Evolutionary conservation across 495 filamentous ascomycete genomes (phyloP), one percentile per base, ranked within the genome.

Genomic region (Hypoxylon intermedium): DNA sequence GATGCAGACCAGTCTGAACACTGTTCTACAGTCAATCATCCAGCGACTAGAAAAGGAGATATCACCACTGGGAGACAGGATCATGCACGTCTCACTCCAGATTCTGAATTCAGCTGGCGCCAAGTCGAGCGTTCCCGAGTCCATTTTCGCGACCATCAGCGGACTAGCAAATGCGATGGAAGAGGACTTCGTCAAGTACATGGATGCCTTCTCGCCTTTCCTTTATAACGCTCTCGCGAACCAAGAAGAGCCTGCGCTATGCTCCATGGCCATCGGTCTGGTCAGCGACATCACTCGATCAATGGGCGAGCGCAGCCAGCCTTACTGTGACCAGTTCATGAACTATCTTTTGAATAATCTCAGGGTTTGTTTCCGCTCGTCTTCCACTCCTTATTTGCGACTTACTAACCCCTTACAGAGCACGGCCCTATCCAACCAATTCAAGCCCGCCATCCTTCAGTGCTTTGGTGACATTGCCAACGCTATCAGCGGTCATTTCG

Each of bases 381-480:
- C 23, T 52, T 23, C 5, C 37, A 45, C 21, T 24, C 20, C 34
- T 31, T 9, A 9, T 46, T 48, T 23, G 30, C 45, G 9, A 11
- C 64, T 42, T 13, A 26, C 68, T 76, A 71, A 77, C 74, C 37
- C 56, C 12, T 58, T 55, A 28, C 60, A 87, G 82, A 87, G 83
- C 75, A 82, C 84, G 43, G 79, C 84, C 26, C 84, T 95, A 19
- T 89, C 91, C 58, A 96, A 98, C 74, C 92, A 97, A 73, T 94
- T 98, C 75, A 97, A 97, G 82, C 94, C 94, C 26, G 93, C 95
- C 11, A 98, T 98, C 54, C 83, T 98, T 15, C 93, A 98, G 73
- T 96, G 91, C 67, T 98, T 98, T 71, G 95, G 94, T 51, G 94
- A 98, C 73, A 96, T 98, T 74, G 93, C 95, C 50, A 90, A 93